Evolutionary conservation across 1,139 yeast species (phyloP).

Genomic region (Sugiyamaella pinicola): DNA sequence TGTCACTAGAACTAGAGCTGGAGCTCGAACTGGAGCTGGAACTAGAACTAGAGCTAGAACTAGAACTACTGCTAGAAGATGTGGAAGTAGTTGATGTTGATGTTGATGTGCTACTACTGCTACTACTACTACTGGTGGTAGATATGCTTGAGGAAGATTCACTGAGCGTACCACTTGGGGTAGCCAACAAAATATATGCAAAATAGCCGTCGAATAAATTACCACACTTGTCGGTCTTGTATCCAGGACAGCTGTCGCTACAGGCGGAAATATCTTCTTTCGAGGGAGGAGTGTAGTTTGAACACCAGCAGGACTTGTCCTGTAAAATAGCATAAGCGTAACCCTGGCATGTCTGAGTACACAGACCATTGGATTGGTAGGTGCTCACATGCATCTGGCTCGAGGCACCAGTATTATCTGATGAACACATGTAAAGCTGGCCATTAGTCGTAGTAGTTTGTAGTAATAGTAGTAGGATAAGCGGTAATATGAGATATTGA

Average conservation of each 20-base stretch:
- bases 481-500: slow-evolving; percentile 2
- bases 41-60: slow-evolving; percentile 23
- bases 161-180: slow-evolving; percentile 41
- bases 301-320: slow-evolving; percentile 60
- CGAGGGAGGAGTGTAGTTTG: slow-evolving; percentile 53
- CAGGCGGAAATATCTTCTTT: slow-evolving; percentile 47
- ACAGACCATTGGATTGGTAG: slow-evolving; percentile 59
- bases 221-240: slow-evolving; percentile 51
- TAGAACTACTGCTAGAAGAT: slow-evolving; percentile 23
- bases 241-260: slow-evolving; percentile 57
- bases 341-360: slow-evolving; percentile 55
- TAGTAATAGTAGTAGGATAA: not conserved
- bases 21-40: slow-evolving; percentile 22
- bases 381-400: slow-evolving; percentile 33
- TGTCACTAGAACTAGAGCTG: slow-evolving; percentile 21
- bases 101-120: slow-evolving; percentile 20
- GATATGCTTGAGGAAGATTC: slow-evolving; percentile 30
- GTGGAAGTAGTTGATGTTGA: slow-evolving; percentile 27
- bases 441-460: not conserved
- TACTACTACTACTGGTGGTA: slow-evolving; percentile 22
- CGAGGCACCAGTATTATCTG: slow-evolving; percentile 47
- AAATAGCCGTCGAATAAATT: slow-evolving; percentile 41
- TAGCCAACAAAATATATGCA: slow-evolving; percentile 49
- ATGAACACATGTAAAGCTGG: slow-evolving; percentile 48
- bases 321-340: slow-evolving; percentile 60